Base-by-base conservation (phyloP, 371 early-diverging fungal genomes). In the Apophysomyces elegans region DNA sequence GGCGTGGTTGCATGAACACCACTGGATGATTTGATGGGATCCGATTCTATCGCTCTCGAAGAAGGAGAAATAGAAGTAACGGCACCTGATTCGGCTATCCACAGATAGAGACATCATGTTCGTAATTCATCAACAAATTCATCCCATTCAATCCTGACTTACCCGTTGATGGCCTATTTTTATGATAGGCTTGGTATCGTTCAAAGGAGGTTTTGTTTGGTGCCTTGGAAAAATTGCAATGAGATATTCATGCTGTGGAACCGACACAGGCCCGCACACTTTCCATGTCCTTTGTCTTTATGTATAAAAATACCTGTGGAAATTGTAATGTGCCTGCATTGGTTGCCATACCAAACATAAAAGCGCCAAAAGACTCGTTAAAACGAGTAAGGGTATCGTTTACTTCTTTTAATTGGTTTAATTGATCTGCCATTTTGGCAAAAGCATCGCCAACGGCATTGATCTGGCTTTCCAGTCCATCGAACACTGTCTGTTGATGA, bases 351-450 rank as follows among this genome's bases (percentile, higher is more conserved):
- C 76, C 79, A 59, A 73, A 74, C 56, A 79, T 59, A 56, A 79
- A 79, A 9, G 73, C 71, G 6, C 73, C 74, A 67, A 79, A 79
- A 18, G 76, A 59, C 18, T 74, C 61, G 66, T 79, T 79, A 36
- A 79, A 74, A 16, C 67, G 64, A 32, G 62, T 61, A 16, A 76
- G 57, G 3, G 79, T 70, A 38, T 74, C 70, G 37, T 79, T 72
- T 38, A 74, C 71, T 16, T 71, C 54, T 41, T 74, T 66, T 35
- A 76, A 18, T 6, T 64, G 46, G 38, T 69, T 58, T 61, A 76
- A 70, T 32, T 79, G 73, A n/a, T 67, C 56, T 9, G 67, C 63
- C 62, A 76, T 62, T 5, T 56, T 44, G 8, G 37, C 43, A 32
- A 72, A 72, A 1, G 58, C 39, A n/a, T 64, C 59, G n/a, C 59